Evolutionary conservation across 768 basidiomycete species (phyloP), one percentile per base, ranked within the genome.

Genomic region (Boletus fagicola): DNA sequence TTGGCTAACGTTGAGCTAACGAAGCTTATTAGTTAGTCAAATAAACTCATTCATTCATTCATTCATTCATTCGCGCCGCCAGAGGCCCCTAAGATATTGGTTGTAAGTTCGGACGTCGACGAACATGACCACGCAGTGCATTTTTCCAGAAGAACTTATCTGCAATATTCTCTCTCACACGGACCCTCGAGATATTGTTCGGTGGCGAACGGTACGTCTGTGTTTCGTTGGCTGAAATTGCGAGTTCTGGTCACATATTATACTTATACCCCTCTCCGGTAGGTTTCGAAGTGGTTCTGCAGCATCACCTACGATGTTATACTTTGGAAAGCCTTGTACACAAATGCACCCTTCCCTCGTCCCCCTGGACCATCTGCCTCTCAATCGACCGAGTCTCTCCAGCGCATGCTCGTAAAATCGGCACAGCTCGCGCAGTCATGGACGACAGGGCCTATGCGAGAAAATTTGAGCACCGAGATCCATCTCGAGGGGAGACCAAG

Each of bases 261-360:
- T 15, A 51, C 26, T 39, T 38, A 13, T 15, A 28, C 38, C 18
- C n/a, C 12, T 28, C 5, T 58, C n/a, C 15, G 13, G 4, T 28
- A 59, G 60, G 53, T 60, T 40, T 58, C 52, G 10, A 61, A 54
- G 26, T n/a, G 15, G 12, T 58, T 60, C 8, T 9, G 24, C 13
- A 13, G 20, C 39, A 39, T 52, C n/a, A 49, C 53, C 18, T 13
- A 7, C 2, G 58, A 61, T 16, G 6, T 1, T 0, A 0, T 10
- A 1, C 49, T 61, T 12, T 59, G 57, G 60, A 43, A 43, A 30
- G 13, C 4, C 2, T 18, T 53, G 43, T 60, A 58, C 30, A 10
- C 10, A 10, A 7, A 28, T 15, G 43, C 49, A 1, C 11, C 39
- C 4, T 54, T 54, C 22, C 53, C 43, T 20, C 36, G 43, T 16